Base-by-base conservation (phyloP, 2,329 filamentous ascomycete species). In the Verticillium dahliae region DNA sequence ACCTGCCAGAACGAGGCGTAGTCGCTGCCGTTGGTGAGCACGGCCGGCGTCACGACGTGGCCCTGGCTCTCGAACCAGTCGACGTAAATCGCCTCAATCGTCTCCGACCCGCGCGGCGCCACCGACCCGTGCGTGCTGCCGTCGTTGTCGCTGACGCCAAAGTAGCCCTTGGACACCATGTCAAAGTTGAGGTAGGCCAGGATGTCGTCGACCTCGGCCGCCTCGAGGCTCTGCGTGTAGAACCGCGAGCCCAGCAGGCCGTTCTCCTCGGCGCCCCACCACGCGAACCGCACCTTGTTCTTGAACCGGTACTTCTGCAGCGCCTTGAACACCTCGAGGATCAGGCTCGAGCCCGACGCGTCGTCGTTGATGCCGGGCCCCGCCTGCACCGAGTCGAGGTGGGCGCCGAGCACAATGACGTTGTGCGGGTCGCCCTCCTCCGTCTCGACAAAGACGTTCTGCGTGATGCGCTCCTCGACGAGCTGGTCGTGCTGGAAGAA, bases 1-100 rank as follows among this genome's bases (percentile, higher is more conserved):
- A 80, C 75, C 52, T 82, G 75, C 38, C 85, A 76, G 75, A 89
- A 88, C 1, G 82, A 80, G 11, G 81, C 83, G 65, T 88, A 88
- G 68, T 89, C 86, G 11, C 80, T 85, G 58, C 85, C 81, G 6
- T 82, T 84, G 57, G 66, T 71, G 0, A 73, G 59, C 1, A 66
- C 66, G 3, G 66, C 65, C 3, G 69, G 69, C 0, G 66, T 69
- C 0, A 73, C 69, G 13, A 71, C 63, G 18, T 75, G 71, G 10
- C 76, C 73, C 62, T 74, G 65, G 1, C 65, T 45, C 14, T 62
- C 63, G 39, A 77, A 70, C 62, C 71, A 72, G 1, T 74, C 70
- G 3, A 70, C 62, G 58, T 76, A 72, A 10, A 75, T 67, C n/a
- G 72, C 62, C 9, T 74, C 70, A 1, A 74, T 69, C 1, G 70